Evolutionary conservation across 352 stramenopile species (phyloP).

Genomic region (Globisporangium okanoganense): DNA sequence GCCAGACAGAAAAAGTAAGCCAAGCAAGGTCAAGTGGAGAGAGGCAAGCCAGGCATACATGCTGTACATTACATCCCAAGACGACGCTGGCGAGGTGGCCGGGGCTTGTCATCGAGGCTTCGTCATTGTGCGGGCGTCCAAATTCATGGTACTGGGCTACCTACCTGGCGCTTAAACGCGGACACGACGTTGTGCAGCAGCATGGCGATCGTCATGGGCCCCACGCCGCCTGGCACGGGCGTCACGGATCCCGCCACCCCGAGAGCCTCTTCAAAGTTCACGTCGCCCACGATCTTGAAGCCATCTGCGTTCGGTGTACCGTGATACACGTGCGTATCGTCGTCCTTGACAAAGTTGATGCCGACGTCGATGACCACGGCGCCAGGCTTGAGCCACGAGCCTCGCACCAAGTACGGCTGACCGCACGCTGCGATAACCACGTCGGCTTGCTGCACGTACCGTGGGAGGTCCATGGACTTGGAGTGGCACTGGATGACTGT

Average conservation of each 20-base stretch:
- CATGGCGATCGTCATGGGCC: conserved; percentile 98
- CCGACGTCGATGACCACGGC: conserved; percentile 98
- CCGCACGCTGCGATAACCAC: conserved; percentile 97
- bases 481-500: conserved; percentile 99
- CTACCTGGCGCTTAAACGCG: conserved; percentile 66
- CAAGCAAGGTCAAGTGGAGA: not conserved
- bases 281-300: conserved; percentile 97
- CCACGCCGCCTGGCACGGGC: conserved; percentile 97
- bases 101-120: not conserved
- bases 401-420: conserved; percentile 92
- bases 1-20: conserved; percentile 67
- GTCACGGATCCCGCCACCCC: conserved; percentile 91
- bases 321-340: conserved; percentile 38
- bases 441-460: conserved; percentile 91
- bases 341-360: conserved; percentile 96
- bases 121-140: not conserved
- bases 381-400: conserved; percentile 96
- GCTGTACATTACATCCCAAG: conserved; percentile 4
- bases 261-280: conserved; percentile 87
- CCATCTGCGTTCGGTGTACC: conserved; percentile 63
- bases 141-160: conserved; percentile 22
- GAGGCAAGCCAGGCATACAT: not conserved
- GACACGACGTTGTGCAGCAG: conserved; percentile 88
- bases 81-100: not conserved
- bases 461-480: conserved; percentile 86